Percentiles rank a stretch among this genome's conserved stretches.
phyloP scores from a whole-genome alignment of 2,329 filamentous ascomycete species.

The Verticillium albo-atrum region DNA sequence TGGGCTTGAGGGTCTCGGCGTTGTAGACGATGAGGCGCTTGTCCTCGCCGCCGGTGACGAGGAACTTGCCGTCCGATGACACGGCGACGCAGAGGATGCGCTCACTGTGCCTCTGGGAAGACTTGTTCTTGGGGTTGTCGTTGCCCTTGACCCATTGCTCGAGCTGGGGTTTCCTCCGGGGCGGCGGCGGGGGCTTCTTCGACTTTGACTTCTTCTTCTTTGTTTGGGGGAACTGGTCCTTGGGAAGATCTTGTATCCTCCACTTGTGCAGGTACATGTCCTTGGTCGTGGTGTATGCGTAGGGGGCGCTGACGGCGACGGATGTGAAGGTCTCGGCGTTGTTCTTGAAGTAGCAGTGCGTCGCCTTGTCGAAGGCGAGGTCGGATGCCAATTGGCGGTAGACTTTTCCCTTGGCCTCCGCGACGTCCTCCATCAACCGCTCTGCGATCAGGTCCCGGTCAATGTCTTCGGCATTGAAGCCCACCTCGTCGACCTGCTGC shows the following conservation, averaged over 20 bases:
- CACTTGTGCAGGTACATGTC: constrained; percentile 85
- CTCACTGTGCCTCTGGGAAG: constrained; percentile 73
- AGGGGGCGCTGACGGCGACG: constrained; percentile 73
- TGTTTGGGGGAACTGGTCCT: constrained; percentile 55
- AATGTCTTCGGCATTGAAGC: constrained; percentile 91
- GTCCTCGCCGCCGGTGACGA: constrained; percentile 87
- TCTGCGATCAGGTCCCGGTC: constrained; percentile 91
- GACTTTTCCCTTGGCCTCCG: constrained; percentile 84
- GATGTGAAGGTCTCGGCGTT: constrained; percentile 76
- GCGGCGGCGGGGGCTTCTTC: constrained; percentile 53
- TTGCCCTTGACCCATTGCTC: constrained; percentile 61
- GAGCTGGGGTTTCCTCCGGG: constrained; percentile 58
- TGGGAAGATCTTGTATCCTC: constrained; percentile 67
- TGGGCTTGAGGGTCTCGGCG: constrained; percentile 68
- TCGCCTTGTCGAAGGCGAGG: constrained; percentile 64
- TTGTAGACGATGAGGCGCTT: constrained; percentile 85
- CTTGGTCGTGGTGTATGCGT: constrained; percentile 84
- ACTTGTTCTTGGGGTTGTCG: constrained; percentile 52
- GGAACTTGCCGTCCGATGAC: constrained; percentile 82
- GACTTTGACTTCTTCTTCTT: constrained; percentile 51
- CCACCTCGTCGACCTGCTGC: constrained; percentile 74
- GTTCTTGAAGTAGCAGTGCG: constrained; percentile 70
- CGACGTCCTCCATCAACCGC: constrained; percentile 83
- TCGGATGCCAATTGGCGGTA: constrained; percentile 76
- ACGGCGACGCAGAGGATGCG: constrained; percentile 81